Evolutionary conservation across 768 basidiomycete genomes (phyloP), one percentile per base, ranked within the genome.

Genomic region (Suillus fuscotomentosus): DNA sequence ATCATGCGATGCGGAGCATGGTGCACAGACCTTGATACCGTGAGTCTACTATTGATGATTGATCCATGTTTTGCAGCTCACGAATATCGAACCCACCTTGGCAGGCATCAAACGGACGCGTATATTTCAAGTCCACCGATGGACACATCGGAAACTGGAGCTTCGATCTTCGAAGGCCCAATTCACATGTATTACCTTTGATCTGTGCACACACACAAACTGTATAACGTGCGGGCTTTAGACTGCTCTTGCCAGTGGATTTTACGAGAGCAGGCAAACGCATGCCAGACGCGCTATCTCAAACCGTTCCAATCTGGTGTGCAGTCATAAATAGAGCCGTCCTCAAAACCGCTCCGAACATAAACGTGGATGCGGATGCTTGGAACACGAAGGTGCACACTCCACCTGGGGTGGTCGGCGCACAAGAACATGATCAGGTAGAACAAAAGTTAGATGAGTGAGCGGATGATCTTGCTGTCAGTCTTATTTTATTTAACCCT

Each of bases 291-390:
- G 94, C 96, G 0, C 81, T 98, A 2, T 92, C 92, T 2, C 98
- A 97, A 66, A 97, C 95, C 0, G 83, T 97, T 1, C 96, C 96
- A 0, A 91, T 96, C 60, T 99, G 97, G 97, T 97, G 96, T 73
- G 81, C 91, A 10, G 92, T 95, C 5, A 80, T 97, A 66, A 98
- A 97, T 71, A 81, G 86, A 60, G 89, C 86, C 39, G 74, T 86
- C 38, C 66, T 72, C 63, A 68, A 61, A 22, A 67, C 36, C 10
- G 20, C 60, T 20, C n/a, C 63, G 8, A 55, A 51, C 9, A 50
- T 53, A 20, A 34, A 54, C 5, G 31, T 53, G 27, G 31, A 66
- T 4, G 61, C 69, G 10, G 63, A 67, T 7, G 22, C 17, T 14
- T 92, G 89, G 90, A 83, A 90, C 67, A 75, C 70, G 0, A 69